phyloP scores from a whole-genome alignment of 495 filamentous ascomycete genomes.

The Hypoxylon cercidicola region DNA sequence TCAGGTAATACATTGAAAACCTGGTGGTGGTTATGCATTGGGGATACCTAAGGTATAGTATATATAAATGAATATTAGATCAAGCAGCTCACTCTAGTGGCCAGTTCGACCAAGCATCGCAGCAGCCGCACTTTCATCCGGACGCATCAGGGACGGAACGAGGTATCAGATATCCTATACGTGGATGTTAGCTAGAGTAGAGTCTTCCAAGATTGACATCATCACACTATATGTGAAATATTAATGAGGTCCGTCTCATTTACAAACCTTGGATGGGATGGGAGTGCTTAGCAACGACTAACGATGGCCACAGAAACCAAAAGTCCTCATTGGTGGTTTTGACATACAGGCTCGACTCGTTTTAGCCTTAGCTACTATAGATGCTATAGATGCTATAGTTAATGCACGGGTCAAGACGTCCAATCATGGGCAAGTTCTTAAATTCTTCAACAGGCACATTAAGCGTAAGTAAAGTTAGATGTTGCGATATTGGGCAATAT shows the following conservation, averaged over 20 bases:
- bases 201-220: neutral
- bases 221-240: too few relatives aligned
- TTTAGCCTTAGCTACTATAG: too few relatives aligned
- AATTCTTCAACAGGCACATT: neutral
- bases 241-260: neutral
- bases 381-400: too few relatives aligned
- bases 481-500: neutral
- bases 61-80: conserved; percentile 4
- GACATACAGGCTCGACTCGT: too few relatives aligned
- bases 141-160: conserved; percentile 1
- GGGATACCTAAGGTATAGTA: too few relatives aligned
- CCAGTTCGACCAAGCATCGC: conserved; percentile 23
- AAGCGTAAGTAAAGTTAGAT: neutral
- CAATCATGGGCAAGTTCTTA: neutral
- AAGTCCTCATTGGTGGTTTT: too few relatives aligned
- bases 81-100: conserved; percentile 1
- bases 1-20: neutral
- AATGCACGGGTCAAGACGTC: too few relatives aligned
- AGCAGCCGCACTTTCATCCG: conserved; percentile 6
- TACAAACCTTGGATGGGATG: too few relatives aligned
- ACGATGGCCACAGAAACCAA: too few relatives aligned
- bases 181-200: neutral
- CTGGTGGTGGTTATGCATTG: too few relatives aligned
- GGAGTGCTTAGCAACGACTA: too few relatives aligned
- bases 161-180: neutral